Base-by-base conservation (phyloP, 805 yeast species). In the Candida hungchunana region DNA sequence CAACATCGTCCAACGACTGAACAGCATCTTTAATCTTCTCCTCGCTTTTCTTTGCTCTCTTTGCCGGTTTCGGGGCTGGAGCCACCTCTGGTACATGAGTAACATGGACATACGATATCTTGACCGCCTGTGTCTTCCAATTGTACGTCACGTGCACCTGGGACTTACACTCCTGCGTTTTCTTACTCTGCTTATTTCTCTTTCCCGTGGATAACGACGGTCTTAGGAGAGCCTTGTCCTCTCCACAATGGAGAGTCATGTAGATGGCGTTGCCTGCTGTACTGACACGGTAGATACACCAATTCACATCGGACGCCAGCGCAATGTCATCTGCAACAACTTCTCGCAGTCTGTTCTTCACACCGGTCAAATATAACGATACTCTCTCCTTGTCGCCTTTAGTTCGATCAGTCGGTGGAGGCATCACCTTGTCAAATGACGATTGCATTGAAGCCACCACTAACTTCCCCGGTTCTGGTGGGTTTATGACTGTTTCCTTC, bases 231-330 rank as follows among this genome's bases (percentile, higher is more conserved):
- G 20, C n/a, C 32, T 12, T 32, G 17, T 39, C 43, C n/a, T 31
- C 35, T n/a, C 35, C 29, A 21, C 43, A 39, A 30, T 35, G 31
- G 14, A 39, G 15, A 12, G 43, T 39, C 32, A 33, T 32, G 25
- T 39, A 39, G 2, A 35, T 15, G 21, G 40, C 18, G 4, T 12
- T 27, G 8, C 25, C 37, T 1, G 36, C 21, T 6, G 36, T 20
- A 12, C 29, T 32, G n/a, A 39, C 26, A 9, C 43, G 26, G 18
- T 39, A 39, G 2, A 33, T 18, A 15, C 36, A 31, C 43, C 43
- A 39, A 25, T 36, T 39, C n/a, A n/a, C n/a, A n/a, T n/a, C n/a
- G n/a, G n/a, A n/a, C n/a, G n/a, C n/a, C n/a, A n/a, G n/a, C n/a
- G n/a, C n/a, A n/a, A n/a, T n/a, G n/a, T n/a, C n/a, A n/a, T n/a